Base-by-base conservation (phyloP, 768 basidiomycete species). In the Boletus eberwhitei region DNA sequence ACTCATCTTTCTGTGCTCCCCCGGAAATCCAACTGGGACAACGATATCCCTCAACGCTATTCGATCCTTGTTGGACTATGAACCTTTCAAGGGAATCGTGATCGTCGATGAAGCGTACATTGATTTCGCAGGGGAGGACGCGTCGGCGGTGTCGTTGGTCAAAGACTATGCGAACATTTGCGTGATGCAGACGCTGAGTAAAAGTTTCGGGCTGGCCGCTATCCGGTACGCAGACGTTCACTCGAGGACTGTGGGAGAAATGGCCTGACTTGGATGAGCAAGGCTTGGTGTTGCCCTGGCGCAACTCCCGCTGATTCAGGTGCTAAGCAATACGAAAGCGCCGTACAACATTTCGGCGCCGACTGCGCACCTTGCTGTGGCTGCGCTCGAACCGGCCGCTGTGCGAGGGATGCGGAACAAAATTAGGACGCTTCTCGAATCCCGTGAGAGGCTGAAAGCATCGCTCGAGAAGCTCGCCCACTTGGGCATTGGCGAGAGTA, bases 21-120 rank as follows among this genome's bases (percentile, higher is more conserved):
- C 97, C 3, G 97, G 97, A 2, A 99, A 98, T 68, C 97, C 97
- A 0, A 95, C 94, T 0, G 93, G 94, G 9, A 98, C 95, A 0
- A 71, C 87, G 26, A 84, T 98, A 49, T 80, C 92, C 0, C 80
- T 95, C 24, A 64, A 78, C 11, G 79, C 86, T 13, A 76, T 98
- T 54, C 79, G 83, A 1, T 64, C 79, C 11, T 71, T 98, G 16
- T 75, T 96, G 24, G 86, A 93, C 31, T 90, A 90, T 70, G 79
- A 84, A 9, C 76, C 77, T 0, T 98, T 90, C 81, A 91, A 86
- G 61, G 97, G 97, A 8, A 84, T 99, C 57, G 86, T 98, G 37
- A 80, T 96, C 29, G 86, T 98, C 6, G 97, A 99, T 65, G 97
- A 99, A 70, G 97, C 97, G 0, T 98, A 99, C 73, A 89, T 98